Evolutionary conservation across 129 eudicot genomes (phyloP), one percentile per base, ranked within the genome.

Genomic region (Kitagawia praeruptora): DNA sequence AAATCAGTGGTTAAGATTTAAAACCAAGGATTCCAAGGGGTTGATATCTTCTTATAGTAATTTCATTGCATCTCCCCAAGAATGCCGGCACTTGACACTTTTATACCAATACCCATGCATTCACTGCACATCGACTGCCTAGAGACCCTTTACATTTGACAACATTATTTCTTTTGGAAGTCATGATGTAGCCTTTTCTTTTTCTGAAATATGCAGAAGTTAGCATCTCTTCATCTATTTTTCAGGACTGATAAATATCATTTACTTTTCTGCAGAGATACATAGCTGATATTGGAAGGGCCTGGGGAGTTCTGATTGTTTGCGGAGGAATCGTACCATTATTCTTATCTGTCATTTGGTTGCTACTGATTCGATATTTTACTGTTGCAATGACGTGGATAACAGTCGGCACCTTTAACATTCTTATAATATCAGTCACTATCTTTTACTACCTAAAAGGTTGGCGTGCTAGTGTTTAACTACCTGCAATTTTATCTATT

Each of bases 351-450:
- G 86, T 95, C 67, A 74, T 92, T 39, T 95, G 99, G 99, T 92
- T 95, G 84, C 85, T 92, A 70, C 77, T 95, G 94, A 90, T 95
- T 63, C 93, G 99, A 9, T 97, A 95, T 87, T 90, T 95, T 79
- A 97, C 90, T 76, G 78, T 91, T 48, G 99, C 88, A 45, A 95
- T 95, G 99, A 96, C 97, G 37, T 95, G 99, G 99, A 86, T 95
- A 67, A 95, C 99, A 10, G 90, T 90, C 78, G 70, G 87, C 82
- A 80, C 90, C 47, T 92, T 95, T 80, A 92, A 95, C 61, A 78
- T 93, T 58, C 95, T 95, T 58, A 82, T 92, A 8, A 78, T 95
- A 83, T 92, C 97, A 13, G 96, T 95, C 85, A 95, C 97, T 40
- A 95, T 95, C 96, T 88, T 90, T 40, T 89, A 87, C 78, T 92